Base-by-base conservation (phyloP, 345 rosid genomes). In the Hypericum androsaemum region DNA sequence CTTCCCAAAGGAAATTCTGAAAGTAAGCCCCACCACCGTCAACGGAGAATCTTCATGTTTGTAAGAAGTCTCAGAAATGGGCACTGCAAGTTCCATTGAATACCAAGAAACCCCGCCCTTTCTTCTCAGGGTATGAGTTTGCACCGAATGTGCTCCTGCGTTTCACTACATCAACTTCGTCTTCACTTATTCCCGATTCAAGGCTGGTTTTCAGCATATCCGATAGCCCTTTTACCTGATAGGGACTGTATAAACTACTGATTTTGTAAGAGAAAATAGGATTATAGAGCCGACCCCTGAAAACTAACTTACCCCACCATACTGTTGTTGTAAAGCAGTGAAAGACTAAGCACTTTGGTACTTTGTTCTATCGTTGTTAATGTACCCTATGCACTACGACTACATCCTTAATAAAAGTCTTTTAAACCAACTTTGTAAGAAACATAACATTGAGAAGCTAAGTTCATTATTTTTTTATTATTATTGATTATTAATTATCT, bases 1-100 rank as follows among this genome's bases (percentile, higher is more conserved):
- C 98, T 77, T 90, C 98, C 96, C 96, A 87, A 22, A 88, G 94
- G 82, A 92, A 92, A 71, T 74, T 82, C 99, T 88, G 66, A 45
- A 38, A 57, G 64, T 37, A 60, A 60, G 61, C 51, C 17, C n/a
- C n/a, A n/a, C 58, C 13, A 22, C 5, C 54, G 45, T 56, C 42
- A 69, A 36, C 59, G 57, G 41, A 48, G 46, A 35, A 36, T 51
- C 32, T 22, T 22, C 32, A 22, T 22, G n/a, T 22, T 52, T 45
- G 12, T 59, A 43, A 55, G 12, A 38, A 11, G 17, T 22, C 32
- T 22, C 32, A 39, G 5, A 43, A 37, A 17, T 37, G 14, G 32
- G 14, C 15, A 39, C 22, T 2, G n/a, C 56, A 43, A 52, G 13
- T 37, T 52, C 57, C 32, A 44, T 12, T 53, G 41, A 51, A 58